Base-by-base conservation (phyloP, 306 rosid genomes). In the Geum urbanum region DNA sequence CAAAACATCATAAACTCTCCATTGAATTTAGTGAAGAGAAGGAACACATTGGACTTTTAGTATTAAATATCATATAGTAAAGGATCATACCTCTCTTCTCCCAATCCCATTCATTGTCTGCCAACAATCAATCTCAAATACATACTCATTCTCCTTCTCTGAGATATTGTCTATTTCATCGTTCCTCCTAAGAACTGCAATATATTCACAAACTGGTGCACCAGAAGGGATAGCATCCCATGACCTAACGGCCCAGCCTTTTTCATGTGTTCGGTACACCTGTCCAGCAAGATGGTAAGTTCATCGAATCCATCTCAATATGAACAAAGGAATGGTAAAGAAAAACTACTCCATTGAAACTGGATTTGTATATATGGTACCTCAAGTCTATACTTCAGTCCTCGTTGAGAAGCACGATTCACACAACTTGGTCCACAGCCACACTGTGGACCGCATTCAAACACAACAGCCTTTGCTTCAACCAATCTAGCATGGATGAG, bases 391-490 rank as follows among this genome's bases (percentile, higher is more conserved):
- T 79, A 58, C 59, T 74, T 79, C 40, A 74, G 37, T 69, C 79
- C 79, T 15, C 47, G 63, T 66, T 70, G 79, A 70, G 83, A 79
- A 16, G 69, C 16, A 8, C 83, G 83, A 51, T 79, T 79, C 48
- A 79, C 51, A 41, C 83, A 79, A 53, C 22, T 27, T 13, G 79
- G 75, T 63, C 79, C 83, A 70, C 83, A 79, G 48, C 76, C 76
- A 27, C 79, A 79, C 0, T 70, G 59, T 74, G 83, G 83, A 57
- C 79, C 83, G n/a, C 83, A 74, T 55, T 79, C 83, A 65, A 79
- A 79, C 18, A 79, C 83, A 62, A 79, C 79, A 39, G 72, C 79
- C 63, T 47, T 79, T 3, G 79, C 69, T 54, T 74, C 79, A 22
- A 74, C 45, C 70, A 79, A 37, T 64, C 83, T 74, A 69, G 27